Evolutionary conservation across 192 early-diverging fungal genomes (phyloP), one percentile per base, ranked within the genome.

Genomic region (Kickxella alabastrina): DNA sequence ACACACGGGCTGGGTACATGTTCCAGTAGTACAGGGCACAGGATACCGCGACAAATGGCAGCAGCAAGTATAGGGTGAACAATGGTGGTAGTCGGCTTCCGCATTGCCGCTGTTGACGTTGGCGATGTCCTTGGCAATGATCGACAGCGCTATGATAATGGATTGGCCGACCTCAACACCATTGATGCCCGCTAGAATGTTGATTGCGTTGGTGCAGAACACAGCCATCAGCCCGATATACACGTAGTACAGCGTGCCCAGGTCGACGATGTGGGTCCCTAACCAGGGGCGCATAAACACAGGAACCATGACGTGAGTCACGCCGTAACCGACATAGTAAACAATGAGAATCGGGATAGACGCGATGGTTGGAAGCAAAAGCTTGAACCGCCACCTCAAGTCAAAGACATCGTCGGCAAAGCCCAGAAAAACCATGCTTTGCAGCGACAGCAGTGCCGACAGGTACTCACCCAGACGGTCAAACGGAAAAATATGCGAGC

Each of bases 361-460:
- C 0, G 97, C 93, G 40, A 98, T 82, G 0, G 89, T 82, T 9
- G 97, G 95, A 47, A 99, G 81, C 69, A 88, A 82, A 35, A 99
- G 83, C 70, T 99, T 99, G 69, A 92, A 89, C 35, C 95, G 65
- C 97, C 97, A 98, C 21, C 90, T 70, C 51, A 99, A 85, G 73
- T 96, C 87, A 52, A 99, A 82, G 12, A 99, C 89, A 62, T 99
- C 97, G 68, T 99, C 97, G 17, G 92, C 94, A 63, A 99, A 98
- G 8, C 97, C 97, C 37, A 99, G 78, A 35, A 99, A 88, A 12
- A 94, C 85, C 97, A 99, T 99, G 44, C 87, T 89, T 56, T 95
- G 90, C 39, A 99, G 77, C 21, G 93, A 86, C 12, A 99, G 66
- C 2, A 99, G 59, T 6, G 90, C 92, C 5, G 92, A 90, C 24